Evolutionary conservation across 2,329 filamentous ascomycete species (phyloP), one percentile per base, ranked within the genome.

Genomic region (Aspergillus chevalieri): DNA sequence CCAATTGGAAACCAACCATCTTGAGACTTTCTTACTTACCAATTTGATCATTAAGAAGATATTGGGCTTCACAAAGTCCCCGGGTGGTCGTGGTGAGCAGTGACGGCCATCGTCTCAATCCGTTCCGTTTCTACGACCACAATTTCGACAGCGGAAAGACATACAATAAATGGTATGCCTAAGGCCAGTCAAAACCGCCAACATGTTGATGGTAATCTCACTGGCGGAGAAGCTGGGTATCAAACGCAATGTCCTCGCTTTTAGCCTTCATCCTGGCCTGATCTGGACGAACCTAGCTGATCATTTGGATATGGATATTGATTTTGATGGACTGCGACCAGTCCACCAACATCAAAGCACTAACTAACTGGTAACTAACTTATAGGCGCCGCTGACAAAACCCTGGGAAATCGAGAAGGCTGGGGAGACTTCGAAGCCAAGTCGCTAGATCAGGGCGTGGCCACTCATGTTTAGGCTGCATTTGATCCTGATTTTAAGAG

Each of bases 71-170:
- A 1, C 17, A 57, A 9, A 50, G 49, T 6, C 58, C 67, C 0
- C 62, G 72, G 0, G 51, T 79, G 6, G 67, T 79, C 17, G 75
- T 69, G 51, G 60, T 79, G 6, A 68, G 67, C 22, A 77, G 74
- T 55, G 61, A 70, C 28, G 75, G 74, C 1, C 68, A 78, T 52
- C 64, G 69, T 5, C 44, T 77, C 10, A 59, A 63, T 2, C 70
- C 70, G 1, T 59, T 78, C 14, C 63, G 73, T 2, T 77, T 71
- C 51, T 63, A 66, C 42, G 74, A 78, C 56, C 70, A 64, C 36
- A 72, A 75, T 30, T 77, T 77, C 51, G 62, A 68, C 19, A 50
- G 54, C 6, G 61, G 61, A 6, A 54, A 59, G n/a, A 57, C 51
- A 0, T 66, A 67, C 44, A 51, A 65, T 34, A 61, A 57, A 24